phyloP scores from a whole-genome alignment of 148 eudicot species.

The Heliamphora exappendiculata region DNA sequence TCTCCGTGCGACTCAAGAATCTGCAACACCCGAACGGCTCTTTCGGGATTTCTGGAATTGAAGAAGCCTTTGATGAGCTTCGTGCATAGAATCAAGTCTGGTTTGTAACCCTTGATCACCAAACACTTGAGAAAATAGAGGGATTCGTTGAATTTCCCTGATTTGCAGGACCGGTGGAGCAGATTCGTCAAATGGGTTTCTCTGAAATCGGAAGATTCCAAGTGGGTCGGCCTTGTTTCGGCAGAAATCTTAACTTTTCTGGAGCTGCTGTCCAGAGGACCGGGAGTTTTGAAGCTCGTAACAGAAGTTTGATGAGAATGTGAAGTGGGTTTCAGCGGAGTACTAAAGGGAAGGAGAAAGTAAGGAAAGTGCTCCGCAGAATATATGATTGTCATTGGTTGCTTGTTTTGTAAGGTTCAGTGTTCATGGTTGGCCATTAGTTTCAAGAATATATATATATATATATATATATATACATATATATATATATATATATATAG shows the following conservation, averaged over 20 bases:
- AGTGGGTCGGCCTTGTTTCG: constrained; percentile 20
- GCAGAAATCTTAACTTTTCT: constrained; percentile 17
- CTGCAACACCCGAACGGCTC: constrained; percentile 45
- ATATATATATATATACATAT: neutral
- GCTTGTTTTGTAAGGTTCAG: neutral
- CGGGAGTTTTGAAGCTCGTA: constrained; percentile 24
- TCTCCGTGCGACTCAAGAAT: constrained; percentile 49
- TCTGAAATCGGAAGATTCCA: constrained; percentile 29
- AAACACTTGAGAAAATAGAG: constrained; percentile 44
- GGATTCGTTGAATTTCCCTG: constrained; percentile 43
- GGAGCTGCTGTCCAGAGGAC: constrained; percentile 7
- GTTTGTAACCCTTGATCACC: constrained; percentile 53
- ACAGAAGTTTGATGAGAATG: constrained; percentile 16
- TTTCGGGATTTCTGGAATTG: constrained; percentile 27
- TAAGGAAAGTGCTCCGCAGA: constrained; percentile 32
- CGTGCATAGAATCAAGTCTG: constrained; percentile 52
- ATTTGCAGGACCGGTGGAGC: constrained; percentile 45
- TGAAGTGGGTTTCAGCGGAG: constrained; percentile 23
- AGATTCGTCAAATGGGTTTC: constrained; percentile 45
- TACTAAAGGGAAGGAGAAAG: constrained; percentile 17
- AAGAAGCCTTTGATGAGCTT: constrained; percentile 61
- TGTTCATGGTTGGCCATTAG: neutral
- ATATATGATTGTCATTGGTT: constrained; percentile 27
- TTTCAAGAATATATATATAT: neutral
- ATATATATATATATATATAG: too few species aligned